Evolutionary conservation across 371 early-diverging fungal species (phyloP).

Genomic region (Quaeritorhiza haematococci): DNA sequence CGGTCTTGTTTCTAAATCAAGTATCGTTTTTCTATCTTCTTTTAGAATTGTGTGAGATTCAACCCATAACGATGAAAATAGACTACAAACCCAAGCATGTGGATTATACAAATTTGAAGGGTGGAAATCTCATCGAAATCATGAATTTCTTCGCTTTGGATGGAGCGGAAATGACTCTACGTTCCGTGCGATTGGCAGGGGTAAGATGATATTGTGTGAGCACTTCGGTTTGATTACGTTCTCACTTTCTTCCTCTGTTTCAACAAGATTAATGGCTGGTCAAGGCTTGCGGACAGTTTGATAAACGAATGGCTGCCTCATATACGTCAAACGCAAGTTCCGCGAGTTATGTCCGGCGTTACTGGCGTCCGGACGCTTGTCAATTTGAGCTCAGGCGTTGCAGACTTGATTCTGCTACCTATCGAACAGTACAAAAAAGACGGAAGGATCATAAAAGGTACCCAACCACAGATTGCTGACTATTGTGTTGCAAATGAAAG

Average conservation of each 20-base stretch:
- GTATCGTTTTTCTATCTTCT: slow-evolving; percentile 2
- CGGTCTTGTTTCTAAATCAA: background rate
- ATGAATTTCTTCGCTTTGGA: slow-evolving; percentile 90
- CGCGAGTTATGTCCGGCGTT: slow-evolving; percentile 85
- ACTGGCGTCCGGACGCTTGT: slow-evolving; percentile 83
- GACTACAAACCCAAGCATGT: slow-evolving; percentile 95
- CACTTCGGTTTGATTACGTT: slow-evolving; percentile 3
- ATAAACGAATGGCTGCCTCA: slow-evolving; percentile 82
- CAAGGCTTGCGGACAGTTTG: slow-evolving; percentile 56
- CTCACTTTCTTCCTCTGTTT: slow-evolving; percentile 2
- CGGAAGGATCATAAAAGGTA: slow-evolving; percentile 79
- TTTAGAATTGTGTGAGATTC: slow-evolving; percentile 47
- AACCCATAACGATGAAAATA: slow-evolving; percentile 75
- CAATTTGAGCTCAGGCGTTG: slow-evolving; percentile 86
- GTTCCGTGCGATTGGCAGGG: slow-evolving; percentile 69
- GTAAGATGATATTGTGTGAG: slow-evolving; percentile 30
- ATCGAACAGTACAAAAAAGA: slow-evolving; percentile 90
- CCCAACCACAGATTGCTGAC: background rate
- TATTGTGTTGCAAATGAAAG: background rate
- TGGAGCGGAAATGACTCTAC: slow-evolving; percentile 79
- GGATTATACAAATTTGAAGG: slow-evolving; percentile 63
- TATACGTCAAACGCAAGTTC: slow-evolving; percentile 80
- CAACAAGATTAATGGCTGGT: slow-evolving; percentile 51
- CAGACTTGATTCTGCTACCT: slow-evolving; percentile 86
- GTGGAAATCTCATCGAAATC: slow-evolving; percentile 78